Evolutionary conservation across 2,329 filamentous ascomycete genomes (phyloP), one percentile per base, ranked within the genome.

Genomic region (Leptoxyphium fumago): DNA sequence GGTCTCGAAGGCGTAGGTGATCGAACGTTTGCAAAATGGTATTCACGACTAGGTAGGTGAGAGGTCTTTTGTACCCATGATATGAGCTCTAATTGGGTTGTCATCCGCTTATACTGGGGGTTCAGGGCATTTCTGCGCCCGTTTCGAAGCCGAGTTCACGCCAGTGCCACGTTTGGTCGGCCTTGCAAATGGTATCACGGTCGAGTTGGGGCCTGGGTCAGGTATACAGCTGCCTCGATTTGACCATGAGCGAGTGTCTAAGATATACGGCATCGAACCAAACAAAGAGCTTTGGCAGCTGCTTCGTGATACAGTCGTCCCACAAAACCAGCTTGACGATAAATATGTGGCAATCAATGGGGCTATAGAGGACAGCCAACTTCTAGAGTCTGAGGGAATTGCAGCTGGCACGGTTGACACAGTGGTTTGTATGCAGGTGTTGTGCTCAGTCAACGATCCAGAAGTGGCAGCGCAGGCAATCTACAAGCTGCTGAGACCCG

Each of bases 381-480:
- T 28, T 5, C 29, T 46, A 17, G 42, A 39, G 7, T 30, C 38
- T 14, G n/a, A 44, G 13, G 45, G 45, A 3, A 36, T 44, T 32
- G 26, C 36, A n/a, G 30, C n/a, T 10, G 42, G 29, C 13, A 47
- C 38, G 14, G 34, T 47, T 15, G 45, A 47, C 26, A 38, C 45
- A 14, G 28, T 47, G 8, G 43, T 47, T 1, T 47, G 45, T 38
- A 47, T 47, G 45, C 45, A 47, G 29, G 45, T 47, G 5, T 29
- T 47, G 15, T 47, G 45, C 28, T 47, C 45, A 5, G 45, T 47
- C 5, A 32, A 17, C 9, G 28, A 47, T 38, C 30, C 43, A 9
- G 36, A 14, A 9, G 29, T 15, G 11, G 42, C 39, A 10, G 42
- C 40, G 29, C 36, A 30, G 29, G 8, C 21, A 26, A 41, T 41